A percentile compares a stretch with the other conserved stretches of the same genome.
These are phyloP conservation scores for Triangularia setosa DNA, from an alignment of 2,329 filamentous ascomycete genomes.

Conservation along the genomic window DNA sequence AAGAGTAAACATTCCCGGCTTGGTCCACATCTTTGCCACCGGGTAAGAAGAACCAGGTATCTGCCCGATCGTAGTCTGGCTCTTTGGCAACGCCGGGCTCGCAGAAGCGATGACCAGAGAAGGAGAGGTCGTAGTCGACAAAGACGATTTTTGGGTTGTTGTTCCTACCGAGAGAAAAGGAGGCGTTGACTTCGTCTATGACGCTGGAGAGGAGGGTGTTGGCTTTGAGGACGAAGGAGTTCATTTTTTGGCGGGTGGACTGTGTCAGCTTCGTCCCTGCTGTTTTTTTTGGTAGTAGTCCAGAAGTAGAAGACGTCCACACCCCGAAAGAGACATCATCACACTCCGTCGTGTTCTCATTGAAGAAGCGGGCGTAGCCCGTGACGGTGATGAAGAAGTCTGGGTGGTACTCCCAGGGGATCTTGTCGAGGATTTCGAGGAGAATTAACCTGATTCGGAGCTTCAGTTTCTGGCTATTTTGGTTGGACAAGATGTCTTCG, in stretches of 20 bases:
- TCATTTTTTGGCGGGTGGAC: conserved; percentile 39
- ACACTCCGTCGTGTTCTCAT: conserved; percentile 40
- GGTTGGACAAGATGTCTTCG: conserved; percentile 31
- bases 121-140: conserved; percentile 42
- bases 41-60: conserved; percentile 48
- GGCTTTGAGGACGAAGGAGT: conserved; percentile 40
- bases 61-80: conserved; percentile 40
- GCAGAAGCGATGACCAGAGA: conserved; percentile 43
- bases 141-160: conserved; percentile 38
- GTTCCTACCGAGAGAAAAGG: conserved; percentile 27
- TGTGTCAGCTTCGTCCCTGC: conserved; percentile 36
- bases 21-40: conserved; percentile 39
- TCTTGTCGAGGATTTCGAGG: conserved; percentile 41
- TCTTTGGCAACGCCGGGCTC: conserved; percentile 32
- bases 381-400: conserved; percentile 43
- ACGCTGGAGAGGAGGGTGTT: conserved; percentile 38
- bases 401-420: conserved; percentile 42
- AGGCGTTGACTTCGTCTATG: conserved; percentile 35
- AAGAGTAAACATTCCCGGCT: conserved; percentile 17
- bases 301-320: conserved; percentile 36
- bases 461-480: conserved; percentile 30
- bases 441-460: conserved; percentile 34
- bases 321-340: conserved; percentile 43
- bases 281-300: conserved; percentile 26
- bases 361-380: conserved; percentile 48